Evolutionary conservation across 2,329 filamentous ascomycete species (phyloP).

Genomic region (Cadophora sp.): DNA sequence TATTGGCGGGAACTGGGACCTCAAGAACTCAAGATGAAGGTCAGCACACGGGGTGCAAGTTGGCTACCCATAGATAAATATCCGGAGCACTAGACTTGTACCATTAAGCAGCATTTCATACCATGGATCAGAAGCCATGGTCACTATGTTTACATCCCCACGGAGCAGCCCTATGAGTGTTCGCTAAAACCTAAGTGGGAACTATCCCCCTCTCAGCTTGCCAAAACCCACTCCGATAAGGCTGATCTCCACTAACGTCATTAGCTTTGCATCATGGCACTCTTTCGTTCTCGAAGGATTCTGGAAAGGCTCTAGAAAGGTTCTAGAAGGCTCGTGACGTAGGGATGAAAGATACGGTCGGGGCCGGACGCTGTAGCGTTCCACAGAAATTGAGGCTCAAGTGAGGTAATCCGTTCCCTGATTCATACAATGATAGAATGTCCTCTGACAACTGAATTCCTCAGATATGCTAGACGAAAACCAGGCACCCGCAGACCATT

Average conservation of each 20-base stretch:
- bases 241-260: not conserved
- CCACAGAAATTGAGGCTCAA: not conserved
- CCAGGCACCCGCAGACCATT: no score
- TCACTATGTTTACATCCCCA: not conserved
- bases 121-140: not conserved
- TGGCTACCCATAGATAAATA: no score
- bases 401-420: not conserved
- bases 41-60: no score
- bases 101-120: not conserved
- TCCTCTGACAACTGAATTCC: not conserved
- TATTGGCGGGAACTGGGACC: no score
- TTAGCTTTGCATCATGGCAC: not conserved
- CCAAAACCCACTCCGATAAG: not conserved
- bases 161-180: not conserved
- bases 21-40: no score
- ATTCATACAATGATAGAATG: not conserved
- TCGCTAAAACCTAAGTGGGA: not conserved
- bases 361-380: not conserved
- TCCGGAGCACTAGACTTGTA: not conserved
- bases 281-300: not conserved
- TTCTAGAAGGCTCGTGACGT: not conserved
- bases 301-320: not conserved
- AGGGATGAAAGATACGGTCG: not conserved
- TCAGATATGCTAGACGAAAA: no score
- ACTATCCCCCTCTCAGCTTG: not conserved